Percentiles rank a stretch among this genome's conserved stretches.
Evolutionary conservation across 73 alveolate species (phyloP).

Genomic region (Paramecium primaurelia): DNA sequence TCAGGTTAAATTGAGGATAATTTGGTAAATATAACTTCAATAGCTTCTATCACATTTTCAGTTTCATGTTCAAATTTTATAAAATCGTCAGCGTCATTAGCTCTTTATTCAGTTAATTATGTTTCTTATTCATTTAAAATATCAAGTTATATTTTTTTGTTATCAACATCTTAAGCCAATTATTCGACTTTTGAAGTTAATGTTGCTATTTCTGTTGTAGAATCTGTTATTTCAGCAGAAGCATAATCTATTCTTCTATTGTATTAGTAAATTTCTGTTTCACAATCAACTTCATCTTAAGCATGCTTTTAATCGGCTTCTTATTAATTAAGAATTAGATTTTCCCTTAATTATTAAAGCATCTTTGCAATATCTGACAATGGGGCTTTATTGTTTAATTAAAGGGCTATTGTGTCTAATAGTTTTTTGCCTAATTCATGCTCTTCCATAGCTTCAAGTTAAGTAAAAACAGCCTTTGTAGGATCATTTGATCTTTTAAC

Average conservation of each 20-base stretch:
- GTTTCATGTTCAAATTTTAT: not conserved
- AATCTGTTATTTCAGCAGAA: not conserved
- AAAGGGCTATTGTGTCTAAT: not conserved
- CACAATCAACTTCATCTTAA: conserved; percentile 34
- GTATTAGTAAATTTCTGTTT: conserved; percentile 25
- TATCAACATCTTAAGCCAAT: not conserved
- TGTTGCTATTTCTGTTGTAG: not conserved
- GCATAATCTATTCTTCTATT: conserved; percentile 6
- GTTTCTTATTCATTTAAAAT: not conserved
- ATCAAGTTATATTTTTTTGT: not conserved
- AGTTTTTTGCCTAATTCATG: not conserved
- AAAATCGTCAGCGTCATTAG: not conserved
- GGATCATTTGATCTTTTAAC: not conserved
- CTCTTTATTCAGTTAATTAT: not conserved
- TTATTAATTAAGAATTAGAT: not conserved
- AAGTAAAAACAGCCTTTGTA: not conserved
- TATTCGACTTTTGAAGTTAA: not conserved
- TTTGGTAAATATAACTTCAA: not conserved
- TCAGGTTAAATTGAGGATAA: not conserved
- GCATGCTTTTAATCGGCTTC: conserved; percentile 22
- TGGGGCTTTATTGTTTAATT: not conserved
- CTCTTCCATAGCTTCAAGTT: not conserved
- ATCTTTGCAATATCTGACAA: not conserved
- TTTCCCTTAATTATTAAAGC: not conserved
- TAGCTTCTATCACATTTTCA: not conserved